These are phyloP conservation scores for Sporothrix pallida DNA, from an alignment of 2,329 filamentous ascomycete genomes.

Conservation along the genomic window DNA sequence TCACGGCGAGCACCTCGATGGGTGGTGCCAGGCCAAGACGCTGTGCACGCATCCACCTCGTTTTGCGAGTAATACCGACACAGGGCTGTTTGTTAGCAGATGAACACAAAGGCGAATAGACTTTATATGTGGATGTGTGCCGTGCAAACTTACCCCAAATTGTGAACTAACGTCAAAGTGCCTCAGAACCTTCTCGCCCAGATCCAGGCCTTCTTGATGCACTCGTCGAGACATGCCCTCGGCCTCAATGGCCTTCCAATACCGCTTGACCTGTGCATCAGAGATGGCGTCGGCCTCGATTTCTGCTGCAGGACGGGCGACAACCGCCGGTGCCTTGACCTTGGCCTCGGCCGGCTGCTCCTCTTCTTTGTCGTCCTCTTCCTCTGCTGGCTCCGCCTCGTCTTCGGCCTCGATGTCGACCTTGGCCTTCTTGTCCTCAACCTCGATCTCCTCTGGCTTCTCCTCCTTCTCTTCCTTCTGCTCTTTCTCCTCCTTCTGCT, in stretches of 20 bases:
- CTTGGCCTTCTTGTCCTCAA: slow-evolving; percentile 17
- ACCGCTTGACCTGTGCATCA: slow-evolving; percentile 72
- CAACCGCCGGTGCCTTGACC: slow-evolving; percentile 40
- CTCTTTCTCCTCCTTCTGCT: slow-evolving; percentile 39
- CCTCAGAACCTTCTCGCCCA: slow-evolving; percentile 84
- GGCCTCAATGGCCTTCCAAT: slow-evolving; percentile 77
- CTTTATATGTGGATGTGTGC: not conserved
- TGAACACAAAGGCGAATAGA: not conserved
- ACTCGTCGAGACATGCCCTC: slow-evolving; percentile 71
- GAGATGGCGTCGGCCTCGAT: slow-evolving; percentile 67
- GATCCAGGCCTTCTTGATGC: slow-evolving; percentile 74
- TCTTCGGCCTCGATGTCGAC: not conserved
- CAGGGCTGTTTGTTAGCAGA: slow-evolving; percentile 67
- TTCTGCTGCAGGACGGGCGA: slow-evolving; percentile 54
- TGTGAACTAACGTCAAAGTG: slow-evolving; percentile 93
- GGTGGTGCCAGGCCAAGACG: slow-evolving; percentile 84
- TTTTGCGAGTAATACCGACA: slow-evolving; percentile 79
- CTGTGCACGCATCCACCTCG: slow-evolving; percentile 87
- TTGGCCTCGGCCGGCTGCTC: slow-evolving; percentile 39
- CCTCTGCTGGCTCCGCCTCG: not conserved
- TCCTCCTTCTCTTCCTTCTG: slow-evolving; percentile 39
- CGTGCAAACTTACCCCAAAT: slow-evolving; percentile 74
- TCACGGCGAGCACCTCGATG: slow-evolving; percentile 84
- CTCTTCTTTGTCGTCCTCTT: slow-evolving; percentile 24
- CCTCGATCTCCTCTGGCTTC: slow-evolving; percentile 25